Evolutionary conservation across 2,329 filamentous ascomycete genomes (phyloP), one percentile per base, ranked within the genome.

Genomic region (Diaporthe helianthi): DNA sequence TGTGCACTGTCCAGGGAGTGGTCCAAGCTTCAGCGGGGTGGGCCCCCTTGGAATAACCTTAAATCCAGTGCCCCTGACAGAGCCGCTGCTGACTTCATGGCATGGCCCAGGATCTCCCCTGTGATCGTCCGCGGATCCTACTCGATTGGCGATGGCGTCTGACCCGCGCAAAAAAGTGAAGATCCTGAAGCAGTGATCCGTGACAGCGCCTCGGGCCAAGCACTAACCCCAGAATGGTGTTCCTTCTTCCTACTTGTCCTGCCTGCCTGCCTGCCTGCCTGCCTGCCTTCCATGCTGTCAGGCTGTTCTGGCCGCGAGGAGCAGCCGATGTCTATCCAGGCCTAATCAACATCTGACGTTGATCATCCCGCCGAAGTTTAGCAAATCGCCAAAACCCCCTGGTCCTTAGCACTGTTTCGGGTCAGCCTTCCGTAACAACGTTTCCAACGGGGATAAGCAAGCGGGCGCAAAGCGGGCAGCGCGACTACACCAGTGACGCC

Each of bases 101-200:
- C 44, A 29, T 22, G 13, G 29, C n/a, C 44, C 12, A 33, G 58
- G 58, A 63, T 36, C 29, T 63, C 29, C 58, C n/a, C n/a, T 63
- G 44, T 36, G 58, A 63, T 63, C 44, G 19, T 49, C 44, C 19
- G 58, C 44, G 19, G 58, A 63, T 63, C 58, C 36, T 17, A n/a
- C n/a, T n/a, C n/a, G n/a, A 63, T 63, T 63, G 58, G 58, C 44
- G 29, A 49, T 12, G 58, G n/a, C 29, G 0, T 1, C 41, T 47
- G 41, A 7, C 17, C 55, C 58, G n/a, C 55, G 55, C 58, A 63
- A 44, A 33, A 12, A 10, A n/a, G n/a, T n/a, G n/a, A n/a, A 36
- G 58, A 63, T 63, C 44, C 58, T 63, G 58, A 63, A 24, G 44
- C 58, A 63, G n/a, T 63, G 44, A 63, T 63, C 58, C 58, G 44